Evolutionary conservation across 2,329 filamentous ascomycete genomes (phyloP), one percentile per base, ranked within the genome.

Genomic region (Fusarium miscanthi): DNA sequence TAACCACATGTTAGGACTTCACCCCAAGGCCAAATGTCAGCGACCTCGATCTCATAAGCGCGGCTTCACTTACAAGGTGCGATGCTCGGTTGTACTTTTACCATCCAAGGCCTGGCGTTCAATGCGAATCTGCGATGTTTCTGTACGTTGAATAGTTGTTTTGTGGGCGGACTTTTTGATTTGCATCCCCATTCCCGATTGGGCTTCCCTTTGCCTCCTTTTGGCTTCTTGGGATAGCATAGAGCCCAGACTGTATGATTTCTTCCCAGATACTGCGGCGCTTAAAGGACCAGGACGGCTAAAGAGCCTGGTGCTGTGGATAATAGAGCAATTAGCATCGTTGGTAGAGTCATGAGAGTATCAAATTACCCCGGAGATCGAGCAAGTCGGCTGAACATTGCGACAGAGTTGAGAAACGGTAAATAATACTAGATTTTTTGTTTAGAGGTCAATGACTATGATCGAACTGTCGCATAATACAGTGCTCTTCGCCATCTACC

Each of bases 1-100:
- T 37, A 79, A 68, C 78, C 78, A 79, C 33, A 79, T 27, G 45
- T 77, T 77, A 12, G 77, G 75, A 43, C 78, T 79, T 35, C 35
- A 69, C 27, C 45, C 54, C 46, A n/a, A 60, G 46, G 33, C 38
- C 57, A 41, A 46, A 41, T n/a, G 64, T 72, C 56, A 73, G 69
- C 64, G 45, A 59, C 31, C 40, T 35, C 35, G 31, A 59, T 57
- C 33, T 38, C 25, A 41, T 23, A 64, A 59, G 72, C 58, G 59
- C 40, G 59, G 35, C 45, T 23, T 38, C 38, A 70, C 76, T 76
- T 54, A 77, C 76, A 77, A 70, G 35, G 43, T 68, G 23, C 69
- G 66, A 46, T 70, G 61, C 41, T 59, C 66, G 21, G 56, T 27
- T 8, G 25, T 38, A 11, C 48, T 63, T 25, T 51, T 33, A 11